Evolutionary conservation across 345 rosid species (phyloP).

Genomic region (Microthlaspi erraticum): DNA sequence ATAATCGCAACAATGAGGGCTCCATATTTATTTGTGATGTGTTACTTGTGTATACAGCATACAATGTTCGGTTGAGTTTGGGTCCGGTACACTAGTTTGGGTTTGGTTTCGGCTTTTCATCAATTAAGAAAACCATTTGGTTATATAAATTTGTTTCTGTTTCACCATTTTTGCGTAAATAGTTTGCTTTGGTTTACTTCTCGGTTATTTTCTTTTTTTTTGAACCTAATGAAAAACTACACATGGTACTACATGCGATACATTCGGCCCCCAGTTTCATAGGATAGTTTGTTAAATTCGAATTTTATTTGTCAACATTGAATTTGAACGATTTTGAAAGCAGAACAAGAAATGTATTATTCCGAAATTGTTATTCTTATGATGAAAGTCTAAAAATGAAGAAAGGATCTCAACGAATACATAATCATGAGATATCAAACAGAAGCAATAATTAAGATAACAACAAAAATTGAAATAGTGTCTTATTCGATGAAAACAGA

Average conservation of each 20-base stretch:
- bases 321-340: not conserved
- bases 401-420: not conserved
- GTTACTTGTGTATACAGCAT: too few relatives aligned
- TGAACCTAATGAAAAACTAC: not conserved
- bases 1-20: too few relatives aligned
- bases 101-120: too few relatives aligned
- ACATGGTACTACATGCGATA: too few relatives aligned
- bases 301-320: too few relatives aligned
- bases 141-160: too few relatives aligned
- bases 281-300: too few relatives aligned
- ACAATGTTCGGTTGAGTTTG: too few relatives aligned
- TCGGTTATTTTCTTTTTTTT: not conserved
- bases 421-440: constrained; percentile 8
- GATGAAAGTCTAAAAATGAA: not conserved
- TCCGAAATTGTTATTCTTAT: not conserved
- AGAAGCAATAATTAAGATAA: constrained; percentile 1
- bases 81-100: too few relatives aligned
- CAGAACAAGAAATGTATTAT: not conserved
- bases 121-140: not conserved
- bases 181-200: not conserved
- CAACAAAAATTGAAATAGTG: not conserved
- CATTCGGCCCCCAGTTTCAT: not conserved
- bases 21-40: too few relatives aligned
- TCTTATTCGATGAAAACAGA: constrained; percentile 11
- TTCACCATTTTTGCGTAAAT: too few relatives aligned